These are phyloP conservation scores for Torulaspora microellipsoides DNA, from an alignment of 805 yeast genomes.

Conservation along the genomic window DNA sequence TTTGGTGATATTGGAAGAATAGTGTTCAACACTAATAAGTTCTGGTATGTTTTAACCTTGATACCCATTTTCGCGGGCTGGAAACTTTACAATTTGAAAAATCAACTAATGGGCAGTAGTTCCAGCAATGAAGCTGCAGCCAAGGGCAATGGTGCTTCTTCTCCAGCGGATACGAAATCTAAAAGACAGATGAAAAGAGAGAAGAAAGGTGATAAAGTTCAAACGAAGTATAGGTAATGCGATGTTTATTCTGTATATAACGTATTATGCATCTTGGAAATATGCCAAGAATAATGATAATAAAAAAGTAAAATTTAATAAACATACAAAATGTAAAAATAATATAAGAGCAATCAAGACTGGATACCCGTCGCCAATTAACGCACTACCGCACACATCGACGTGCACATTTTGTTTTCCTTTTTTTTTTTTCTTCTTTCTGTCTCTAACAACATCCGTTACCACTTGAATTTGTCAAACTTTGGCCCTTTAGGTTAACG, in stretches of 20 bases:
- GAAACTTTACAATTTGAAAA: constrained; percentile 38
- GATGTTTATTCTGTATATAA: no score
- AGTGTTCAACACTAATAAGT: constrained; percentile 42
- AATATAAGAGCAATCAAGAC: no score
- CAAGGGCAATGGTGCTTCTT: constrained; percentile 5
- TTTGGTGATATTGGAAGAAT: constrained; percentile 43
- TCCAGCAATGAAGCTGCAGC: not conserved
- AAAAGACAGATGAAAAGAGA: constrained; percentile 41
- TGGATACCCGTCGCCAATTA: no score
- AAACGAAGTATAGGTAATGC: constrained; percentile 34
- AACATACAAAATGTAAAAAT: no score
- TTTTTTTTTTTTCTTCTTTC: not conserved
- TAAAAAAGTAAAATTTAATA: no score
- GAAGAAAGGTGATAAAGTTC: constrained; percentile 37
- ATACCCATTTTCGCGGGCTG: constrained; percentile 41
- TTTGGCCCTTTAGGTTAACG: constrained; percentile 70
- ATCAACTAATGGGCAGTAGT: constrained; percentile 13
- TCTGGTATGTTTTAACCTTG: constrained; percentile 43
- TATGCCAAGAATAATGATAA: no score
- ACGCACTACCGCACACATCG: not conserved
- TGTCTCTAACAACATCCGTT: constrained; percentile 45
- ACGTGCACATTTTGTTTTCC: not conserved
- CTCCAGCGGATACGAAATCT: constrained; percentile 27
- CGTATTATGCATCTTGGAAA: no score
- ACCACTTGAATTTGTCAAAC: constrained; percentile 42